Base-by-base conservation (phyloP, 352 stramenopile species). In the Phytopythium mirpurense region DNA sequence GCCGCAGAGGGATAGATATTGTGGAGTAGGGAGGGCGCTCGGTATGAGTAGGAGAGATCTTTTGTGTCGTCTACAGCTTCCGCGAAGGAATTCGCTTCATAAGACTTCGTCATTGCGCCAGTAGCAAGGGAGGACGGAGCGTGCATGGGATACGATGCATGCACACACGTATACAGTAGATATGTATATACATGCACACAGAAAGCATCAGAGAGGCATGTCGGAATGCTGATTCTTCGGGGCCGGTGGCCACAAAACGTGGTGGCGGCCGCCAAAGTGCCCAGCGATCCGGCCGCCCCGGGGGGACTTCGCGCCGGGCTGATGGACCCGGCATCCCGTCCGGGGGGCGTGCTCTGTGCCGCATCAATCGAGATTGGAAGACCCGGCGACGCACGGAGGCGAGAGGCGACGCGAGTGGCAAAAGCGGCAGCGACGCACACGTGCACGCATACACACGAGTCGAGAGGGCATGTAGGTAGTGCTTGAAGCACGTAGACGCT, bases 181-280 rank as follows among this genome's bases (percentile, higher is more conserved):
- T n/a, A n/a, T n/a, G n/a, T n/a, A 58, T 0, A 49, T 15, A 48
- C 31, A 62, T 19, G 37, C 27, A 61, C 18, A 57, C n/a, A 60
- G 35, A 37, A 46, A 52, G 31, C 29, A 32, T 32, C 29, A 32
- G 29, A 32, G 29, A 49, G 45, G 37, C 38, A 78, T 88, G 77
- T 86, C 62, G 77, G 84, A 88, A 86, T 88, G 77, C 77, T 88
- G 77, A 88, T 88, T 88, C 75, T 84, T 70, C 72, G 59, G 57
- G 60, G 58, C 44, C 67, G 72, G 66, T 68, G 62, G 72, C 57
- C 70, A 73, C 73, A 82, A 68, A 84, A 78, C 74, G 69, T 73
- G 63, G 59, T 68, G 61, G 53, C 53, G 68, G 46, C 58, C 51
- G 60, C 68, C 62, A 78, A 84, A 88, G 73, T 88, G 77, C 77